These are phyloP conservation scores for Amaranthus tricolor DNA, from an alignment of 179 eudicot species.

Conservation along the genomic window DNA sequence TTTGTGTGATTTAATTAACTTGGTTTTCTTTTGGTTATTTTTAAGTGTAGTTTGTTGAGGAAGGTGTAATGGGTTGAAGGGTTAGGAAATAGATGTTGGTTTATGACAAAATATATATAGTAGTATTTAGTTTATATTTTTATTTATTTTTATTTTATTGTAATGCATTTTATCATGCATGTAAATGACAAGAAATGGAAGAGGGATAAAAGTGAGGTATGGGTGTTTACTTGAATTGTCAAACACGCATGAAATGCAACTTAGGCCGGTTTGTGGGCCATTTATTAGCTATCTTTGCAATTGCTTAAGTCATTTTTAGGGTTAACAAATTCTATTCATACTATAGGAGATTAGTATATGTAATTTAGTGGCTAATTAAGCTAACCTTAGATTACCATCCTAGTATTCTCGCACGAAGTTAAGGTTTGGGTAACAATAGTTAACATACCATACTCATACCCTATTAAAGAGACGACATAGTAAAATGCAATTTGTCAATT, in stretches of 20 bases:
- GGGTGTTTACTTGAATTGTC: constrained; percentile 3
- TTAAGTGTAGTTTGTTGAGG: constrained; percentile 24
- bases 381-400: not conserved
- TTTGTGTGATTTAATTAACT: constrained; percentile 27
- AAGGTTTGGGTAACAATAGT: too few species aligned
- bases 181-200: constrained; percentile 1
- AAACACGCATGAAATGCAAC: constrained; percentile 32
- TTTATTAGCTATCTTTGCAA: constrained; percentile 16
- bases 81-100: constrained; percentile 10
- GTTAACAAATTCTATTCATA: constrained; percentile 10
- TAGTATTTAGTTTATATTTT: not conserved
- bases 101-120: constrained; percentile 13
- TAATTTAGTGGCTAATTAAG: not conserved
- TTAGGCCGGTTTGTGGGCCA: constrained; percentile 22
- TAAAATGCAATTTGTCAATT: too few species aligned
- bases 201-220: not conserved
- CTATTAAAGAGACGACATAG: too few species aligned
- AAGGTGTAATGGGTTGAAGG: constrained; percentile 24
- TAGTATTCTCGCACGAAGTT: too few species aligned
- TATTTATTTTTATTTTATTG: not conserved
- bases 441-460: too few species aligned
- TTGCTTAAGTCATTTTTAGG: not conserved
- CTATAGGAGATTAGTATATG: not conserved
- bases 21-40: not conserved
- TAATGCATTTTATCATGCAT: constrained; percentile 8